Evolutionary conservation across 495 filamentous ascomycete genomes (phyloP).

Genomic region (Annulohypoxylon moriforme): DNA sequence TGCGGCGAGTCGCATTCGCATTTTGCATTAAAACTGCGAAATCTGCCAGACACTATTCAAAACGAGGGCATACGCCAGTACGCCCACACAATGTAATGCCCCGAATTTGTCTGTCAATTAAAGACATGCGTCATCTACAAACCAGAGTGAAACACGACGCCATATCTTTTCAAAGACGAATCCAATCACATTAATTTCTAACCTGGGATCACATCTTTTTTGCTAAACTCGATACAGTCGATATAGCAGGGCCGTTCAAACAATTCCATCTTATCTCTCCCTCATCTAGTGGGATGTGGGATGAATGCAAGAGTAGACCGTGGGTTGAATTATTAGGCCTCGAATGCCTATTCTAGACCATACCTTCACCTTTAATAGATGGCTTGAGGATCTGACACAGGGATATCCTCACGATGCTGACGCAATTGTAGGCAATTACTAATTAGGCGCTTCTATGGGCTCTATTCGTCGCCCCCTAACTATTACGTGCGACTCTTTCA

Average conservation of each 20-base stretch:
- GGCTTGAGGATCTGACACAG: constrained; percentile 11
- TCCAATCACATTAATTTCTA: constrained; percentile 5
- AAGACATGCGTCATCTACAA: constrained; percentile 21
- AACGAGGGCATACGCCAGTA: constrained; percentile 12
- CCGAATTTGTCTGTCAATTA: constrained; percentile 9
- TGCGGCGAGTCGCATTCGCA: neutral
- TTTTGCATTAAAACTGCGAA: constrained; percentile 8
- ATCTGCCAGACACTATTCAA: constrained; percentile 2
- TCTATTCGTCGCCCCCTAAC: neutral
- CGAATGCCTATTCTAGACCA: neutral
- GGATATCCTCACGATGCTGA: constrained; percentile 11
- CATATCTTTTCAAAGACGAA: constrained; percentile 8
- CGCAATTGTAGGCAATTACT: neutral
- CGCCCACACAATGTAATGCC: constrained; percentile 8
- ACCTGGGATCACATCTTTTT: neutral
- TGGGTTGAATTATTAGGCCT: constrained; percentile 9
- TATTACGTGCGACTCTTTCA: neutral
- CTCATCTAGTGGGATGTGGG: neutral
- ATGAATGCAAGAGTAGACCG: neutral
- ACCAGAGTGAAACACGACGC: constrained; percentile 17
- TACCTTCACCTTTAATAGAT: neutral
- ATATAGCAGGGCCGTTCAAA: neutral
- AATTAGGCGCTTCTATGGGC: neutral
- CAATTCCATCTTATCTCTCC: constrained; percentile 11
- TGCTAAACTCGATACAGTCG: neutral